These are phyloP conservation scores for Agrostemma githago DNA, from an alignment of 148 eudicot species.

Conservation along the genomic window DNA sequence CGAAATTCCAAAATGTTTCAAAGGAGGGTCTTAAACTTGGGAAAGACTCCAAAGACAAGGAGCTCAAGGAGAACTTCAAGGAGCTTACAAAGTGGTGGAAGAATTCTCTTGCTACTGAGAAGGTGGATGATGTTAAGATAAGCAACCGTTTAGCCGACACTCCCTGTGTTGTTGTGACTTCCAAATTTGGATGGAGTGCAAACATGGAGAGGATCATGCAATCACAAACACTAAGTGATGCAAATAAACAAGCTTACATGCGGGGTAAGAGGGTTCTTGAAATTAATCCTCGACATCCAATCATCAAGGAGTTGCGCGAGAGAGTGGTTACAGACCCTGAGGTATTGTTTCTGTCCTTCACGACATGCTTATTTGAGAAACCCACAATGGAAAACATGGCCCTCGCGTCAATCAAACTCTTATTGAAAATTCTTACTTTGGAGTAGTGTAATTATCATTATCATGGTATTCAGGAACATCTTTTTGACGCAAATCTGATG, in stretches of 20 bases:
- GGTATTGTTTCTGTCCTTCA: constrained; percentile 34
- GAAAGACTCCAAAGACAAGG: constrained; percentile 80
- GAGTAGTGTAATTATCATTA: not conserved
- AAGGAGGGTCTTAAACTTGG: constrained; percentile 91
- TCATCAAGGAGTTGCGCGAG: constrained; percentile 87
- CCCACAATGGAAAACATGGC: not conserved
- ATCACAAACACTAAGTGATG: constrained; percentile 84
- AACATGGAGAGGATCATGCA: constrained; percentile 98
- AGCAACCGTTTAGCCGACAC: constrained; percentile 97
- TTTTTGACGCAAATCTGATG: not conserved
- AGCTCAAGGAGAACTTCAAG: constrained; percentile 89
- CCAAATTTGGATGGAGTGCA: constrained; percentile 96
- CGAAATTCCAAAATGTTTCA: constrained; percentile 96
- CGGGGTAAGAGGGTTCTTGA: constrained; percentile 95
- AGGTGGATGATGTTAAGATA: constrained; percentile 90
- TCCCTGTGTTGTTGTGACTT: constrained; percentile 96
- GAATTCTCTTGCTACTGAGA: constrained; percentile 64
- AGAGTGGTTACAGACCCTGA: constrained; percentile 73
- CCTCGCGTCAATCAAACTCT: not conserved
- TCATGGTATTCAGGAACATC: not conserved
- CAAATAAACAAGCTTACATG: constrained; percentile 93
- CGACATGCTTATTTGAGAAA: not conserved
- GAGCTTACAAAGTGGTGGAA: constrained; percentile 99
- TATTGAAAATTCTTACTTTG: too few species aligned
- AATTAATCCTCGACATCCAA: constrained; percentile 96